These are phyloP conservation scores for Saccharomyces mikatae DNA, from an alignment of 805 yeast species.

Conservation along the genomic window DNA sequence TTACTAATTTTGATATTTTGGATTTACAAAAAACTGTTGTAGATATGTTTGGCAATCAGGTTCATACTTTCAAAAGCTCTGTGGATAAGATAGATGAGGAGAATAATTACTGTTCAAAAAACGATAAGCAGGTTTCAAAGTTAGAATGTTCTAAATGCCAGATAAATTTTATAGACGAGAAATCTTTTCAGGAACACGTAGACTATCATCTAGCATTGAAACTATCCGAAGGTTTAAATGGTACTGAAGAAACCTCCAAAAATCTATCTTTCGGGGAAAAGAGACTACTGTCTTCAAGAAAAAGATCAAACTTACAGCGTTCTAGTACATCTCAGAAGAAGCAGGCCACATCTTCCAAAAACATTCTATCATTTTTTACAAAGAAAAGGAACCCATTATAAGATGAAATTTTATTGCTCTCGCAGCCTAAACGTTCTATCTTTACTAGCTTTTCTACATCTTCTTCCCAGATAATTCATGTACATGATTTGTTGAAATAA, in stretches of 20 bases:
- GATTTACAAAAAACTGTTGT: slow-evolving; percentile 28
- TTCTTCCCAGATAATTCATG: no score
- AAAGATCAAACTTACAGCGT: neutral
- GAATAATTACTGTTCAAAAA: neutral
- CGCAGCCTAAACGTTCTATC: neutral
- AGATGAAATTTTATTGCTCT: neutral
- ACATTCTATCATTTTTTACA: neutral
- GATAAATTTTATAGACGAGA: slow-evolving; percentile 8
- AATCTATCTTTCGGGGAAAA: slow-evolving; percentile 25
- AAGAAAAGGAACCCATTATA: neutral
- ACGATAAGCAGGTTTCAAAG: neutral
- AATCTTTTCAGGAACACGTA: slow-evolving; percentile 37
- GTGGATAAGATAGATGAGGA: neutral
- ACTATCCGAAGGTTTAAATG: slow-evolving; percentile 39
- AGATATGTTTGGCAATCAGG: slow-evolving; percentile 29
- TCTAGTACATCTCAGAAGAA: neutral
- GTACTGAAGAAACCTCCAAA: slow-evolving; percentile 21
- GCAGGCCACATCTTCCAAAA: neutral
- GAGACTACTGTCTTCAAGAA: slow-evolving; percentile 15
- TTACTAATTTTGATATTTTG: slow-evolving; percentile 46
- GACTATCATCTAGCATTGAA: slow-evolving; percentile 49
- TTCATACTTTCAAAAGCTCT: slow-evolving; percentile 1
- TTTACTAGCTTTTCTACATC: no score
- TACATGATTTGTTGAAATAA: no score
- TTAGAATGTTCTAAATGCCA: slow-evolving; percentile 19